These are phyloP conservation scores for Aureobasidium sp. DNA, from an alignment of 2,329 filamentous ascomycete genomes.

Conservation along the genomic window DNA sequence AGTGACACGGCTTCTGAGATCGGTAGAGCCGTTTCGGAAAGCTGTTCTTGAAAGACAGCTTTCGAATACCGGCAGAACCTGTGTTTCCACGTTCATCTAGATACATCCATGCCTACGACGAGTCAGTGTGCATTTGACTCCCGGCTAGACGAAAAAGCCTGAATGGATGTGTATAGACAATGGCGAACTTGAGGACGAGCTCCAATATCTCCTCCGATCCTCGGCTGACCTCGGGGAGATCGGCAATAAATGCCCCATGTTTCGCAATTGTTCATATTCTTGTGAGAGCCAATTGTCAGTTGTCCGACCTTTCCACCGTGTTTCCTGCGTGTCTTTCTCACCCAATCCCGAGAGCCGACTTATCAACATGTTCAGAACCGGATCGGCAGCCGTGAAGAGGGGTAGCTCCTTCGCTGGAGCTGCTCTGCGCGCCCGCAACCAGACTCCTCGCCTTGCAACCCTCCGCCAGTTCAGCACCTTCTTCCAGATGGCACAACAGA, in stretches of 20 bases:
- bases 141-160: background rate
- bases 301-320: background rate
- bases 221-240: constrained; percentile 5
- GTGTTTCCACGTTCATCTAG: background rate
- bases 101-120: background rate
- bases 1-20: background rate
- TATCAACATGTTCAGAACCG: constrained; percentile 9
- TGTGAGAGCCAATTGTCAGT: background rate
- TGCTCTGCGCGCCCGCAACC: background rate
- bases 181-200: background rate
- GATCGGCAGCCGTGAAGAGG: constrained; percentile 12
- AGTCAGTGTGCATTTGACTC: background rate
- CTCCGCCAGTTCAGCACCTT: constrained; percentile 25
- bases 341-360: constrained; percentile 1
- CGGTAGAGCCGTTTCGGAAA: background rate
- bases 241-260: constrained; percentile 5
- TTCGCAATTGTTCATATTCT: background rate
- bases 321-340: background rate
- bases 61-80: background rate
- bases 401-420: constrained; percentile 7
- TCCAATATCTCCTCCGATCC: background rate
- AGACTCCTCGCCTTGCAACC: constrained; percentile 2
- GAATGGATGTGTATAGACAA: background rate
- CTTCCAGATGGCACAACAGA: constrained; percentile 34
- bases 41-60: background rate